Evolutionary conservation across 352 stramenopile genomes (phyloP), one percentile per base, ranked within the genome.

Genomic region (Thalassiosira exigua): DNA sequence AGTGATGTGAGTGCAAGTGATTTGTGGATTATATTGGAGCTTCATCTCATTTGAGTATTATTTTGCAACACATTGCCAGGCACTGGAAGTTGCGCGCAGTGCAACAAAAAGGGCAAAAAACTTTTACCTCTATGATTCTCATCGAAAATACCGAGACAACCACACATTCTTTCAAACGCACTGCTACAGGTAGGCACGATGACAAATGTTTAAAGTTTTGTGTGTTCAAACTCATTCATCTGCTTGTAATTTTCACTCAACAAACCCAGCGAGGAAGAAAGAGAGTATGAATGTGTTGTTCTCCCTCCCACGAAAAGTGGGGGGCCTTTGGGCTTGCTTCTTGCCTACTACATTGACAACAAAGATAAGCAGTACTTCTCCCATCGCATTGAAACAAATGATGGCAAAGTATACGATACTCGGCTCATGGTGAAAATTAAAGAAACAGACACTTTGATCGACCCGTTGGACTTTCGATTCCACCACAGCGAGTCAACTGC

Each of bases 381-480:
- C 41, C 71, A 81, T 60, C 30, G 30, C 44, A 64, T 81, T 59
- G 24, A 65, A 5, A 36, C 19, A 27, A 48, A 52, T 54, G 54
- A 46, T 24, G 26, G 32, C 21, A 29, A 69, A 41, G 67, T 56
- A 29, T 21, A 57, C 44, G 53, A 33, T 39, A 26, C 54, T 19
- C 60, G 71, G 4, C 26, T 81, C 1, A 75, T 52, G 56, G 42
- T 81, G 5, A 64, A 58, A 27, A 58, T 67, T 24, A 32, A 2
- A 5, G 17, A 65, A 30, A 75, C 52, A 22, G n/a, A 53, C 44
- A 33, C 30, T 7, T 26, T 41, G 17, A 44, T 81, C 29, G 64
- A 81, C 44, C 71, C 61, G 26, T 62, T 81, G 64, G 71, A 81
- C 41, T 66, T 73, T 32, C 69, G 69, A 27, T 78, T 58, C 52